A percentile compares a stretch with the other conserved stretches of the same genome.
Evolutionary conservation across 108 stramenopile genomes (phyloP).

Genomic region (Skeletonema tropicum): DNA sequence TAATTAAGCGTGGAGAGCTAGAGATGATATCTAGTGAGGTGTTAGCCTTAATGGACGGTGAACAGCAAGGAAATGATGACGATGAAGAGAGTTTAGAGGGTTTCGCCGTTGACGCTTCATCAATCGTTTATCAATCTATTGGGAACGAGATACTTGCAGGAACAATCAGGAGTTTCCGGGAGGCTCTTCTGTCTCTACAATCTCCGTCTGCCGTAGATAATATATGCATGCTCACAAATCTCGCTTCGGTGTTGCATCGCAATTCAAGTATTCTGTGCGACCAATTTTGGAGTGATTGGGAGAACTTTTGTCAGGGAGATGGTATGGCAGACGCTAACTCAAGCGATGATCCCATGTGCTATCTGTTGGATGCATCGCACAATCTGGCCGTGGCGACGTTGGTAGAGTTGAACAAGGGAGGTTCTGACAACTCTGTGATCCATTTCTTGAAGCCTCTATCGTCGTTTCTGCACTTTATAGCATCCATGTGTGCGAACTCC

Average conservation of each 20-base stretch:
- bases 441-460: constrained; percentile 36
- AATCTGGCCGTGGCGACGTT: constrained; percentile 48
- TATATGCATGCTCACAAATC: constrained; percentile 60
- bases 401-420: constrained; percentile 19
- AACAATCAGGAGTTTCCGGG: constrained; percentile 56
- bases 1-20: constrained; percentile 5
- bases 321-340: constrained; percentile 1
- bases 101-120: constrained; percentile 25
- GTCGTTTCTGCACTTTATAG: constrained; percentile 38
- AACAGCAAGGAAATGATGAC: background rate
- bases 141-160: constrained; percentile 62
- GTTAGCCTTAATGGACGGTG: constrained; percentile 4
- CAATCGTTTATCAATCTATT: constrained; percentile 66
- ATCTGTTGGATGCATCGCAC: constrained; percentile 63
- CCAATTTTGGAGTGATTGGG: constrained; percentile 69
- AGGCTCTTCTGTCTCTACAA: constrained; percentile 28
- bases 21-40: constrained; percentile 4
- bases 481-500: constrained; percentile 39
- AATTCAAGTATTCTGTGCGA: constrained; percentile 57
- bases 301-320: constrained; percentile 33
- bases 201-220: constrained; percentile 53
- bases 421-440: constrained; percentile 14
- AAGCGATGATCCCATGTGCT: constrained; percentile 50
- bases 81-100: constrained; percentile 6
- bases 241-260: constrained; percentile 52